phyloP scores from a whole-genome alignment of 306 rosid species.

The Cucurbita moschata region DNA sequence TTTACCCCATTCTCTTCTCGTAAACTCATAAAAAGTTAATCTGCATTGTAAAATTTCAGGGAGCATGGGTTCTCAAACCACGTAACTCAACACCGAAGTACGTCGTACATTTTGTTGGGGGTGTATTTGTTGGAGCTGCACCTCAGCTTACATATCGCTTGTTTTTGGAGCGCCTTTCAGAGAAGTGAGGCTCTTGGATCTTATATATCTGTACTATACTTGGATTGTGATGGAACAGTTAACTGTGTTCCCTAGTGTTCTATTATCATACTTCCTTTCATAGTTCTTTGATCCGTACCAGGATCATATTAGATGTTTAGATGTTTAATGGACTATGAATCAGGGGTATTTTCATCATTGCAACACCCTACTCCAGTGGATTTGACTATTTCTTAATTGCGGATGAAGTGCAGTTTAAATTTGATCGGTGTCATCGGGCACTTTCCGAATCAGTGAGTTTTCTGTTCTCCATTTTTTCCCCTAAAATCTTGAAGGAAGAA shows the following conservation, averaged over 20 bases:
- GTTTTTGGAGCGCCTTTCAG: slow-evolving; percentile 84
- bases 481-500: not conserved
- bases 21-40: not conserved
- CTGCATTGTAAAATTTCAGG: slow-evolving; percentile 32
- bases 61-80: slow-evolving; percentile 93
- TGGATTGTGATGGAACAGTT: not conserved
- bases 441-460: slow-evolving; percentile 53
- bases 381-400: slow-evolving; percentile 96
- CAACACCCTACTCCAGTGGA: slow-evolving; percentile 98
- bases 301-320: not conserved
- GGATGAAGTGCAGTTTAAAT: slow-evolving; percentile 89
- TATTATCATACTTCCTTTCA: not conserved
- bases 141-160: slow-evolving; percentile 92
- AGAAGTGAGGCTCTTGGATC: slow-evolving; percentile 33
- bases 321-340: slow-evolving; percentile 1
- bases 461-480: not conserved
- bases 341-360: slow-evolving; percentile 80
- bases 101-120: slow-evolving; percentile 88
- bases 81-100: slow-evolving; percentile 44
- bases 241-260: not conserved
- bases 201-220: not conserved
- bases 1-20: slow-evolving; percentile 1
- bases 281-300: not conserved
- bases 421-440: slow-evolving; percentile 68
- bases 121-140: slow-evolving; percentile 95